Conservation (phyloP, 345 rosid species). For the Corymbia maculata region DNA sequence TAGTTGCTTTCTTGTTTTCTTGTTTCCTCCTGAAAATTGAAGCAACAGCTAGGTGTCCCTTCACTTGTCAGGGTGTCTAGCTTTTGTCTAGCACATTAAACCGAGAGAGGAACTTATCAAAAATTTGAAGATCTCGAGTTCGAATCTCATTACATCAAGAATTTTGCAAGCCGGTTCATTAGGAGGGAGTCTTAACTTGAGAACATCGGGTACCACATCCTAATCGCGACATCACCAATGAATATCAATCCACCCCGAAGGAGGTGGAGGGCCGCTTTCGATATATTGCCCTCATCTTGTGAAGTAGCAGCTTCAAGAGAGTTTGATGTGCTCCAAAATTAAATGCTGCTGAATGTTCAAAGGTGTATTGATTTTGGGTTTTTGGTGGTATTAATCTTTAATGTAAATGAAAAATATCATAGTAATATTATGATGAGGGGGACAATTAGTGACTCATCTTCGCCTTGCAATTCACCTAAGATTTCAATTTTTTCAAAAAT, state of each 20-base stretch:
- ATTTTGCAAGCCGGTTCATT: neutral
- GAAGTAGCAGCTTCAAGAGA: too few species aligned
- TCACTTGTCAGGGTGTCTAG: neutral
- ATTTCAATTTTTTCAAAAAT: too few species aligned
- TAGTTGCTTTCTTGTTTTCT: neutral
- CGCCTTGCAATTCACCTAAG: neutral
- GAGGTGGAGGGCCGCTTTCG: too few species aligned
- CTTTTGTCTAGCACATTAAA: neutral
- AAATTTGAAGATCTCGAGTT: neutral
- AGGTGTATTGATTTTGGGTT: too few species aligned
- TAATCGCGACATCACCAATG: neutral
- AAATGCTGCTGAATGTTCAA: neutral
- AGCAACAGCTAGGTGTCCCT: neutral
- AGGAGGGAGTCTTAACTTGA: neutral
- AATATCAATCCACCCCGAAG: accelerated
- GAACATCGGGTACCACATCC: neutral
- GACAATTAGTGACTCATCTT: neutral
- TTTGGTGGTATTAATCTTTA: neutral
- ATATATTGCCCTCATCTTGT: too few species aligned
- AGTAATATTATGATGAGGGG: neutral
- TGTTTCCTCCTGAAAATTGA: neutral
- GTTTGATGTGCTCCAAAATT: too few species aligned
- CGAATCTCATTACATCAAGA: neutral
- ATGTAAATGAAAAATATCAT: neutral
- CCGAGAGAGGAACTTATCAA: neutral